Conservation (phyloP, 1,284 basidiomycete species). For the Laetiporus sulphureus region DNA sequence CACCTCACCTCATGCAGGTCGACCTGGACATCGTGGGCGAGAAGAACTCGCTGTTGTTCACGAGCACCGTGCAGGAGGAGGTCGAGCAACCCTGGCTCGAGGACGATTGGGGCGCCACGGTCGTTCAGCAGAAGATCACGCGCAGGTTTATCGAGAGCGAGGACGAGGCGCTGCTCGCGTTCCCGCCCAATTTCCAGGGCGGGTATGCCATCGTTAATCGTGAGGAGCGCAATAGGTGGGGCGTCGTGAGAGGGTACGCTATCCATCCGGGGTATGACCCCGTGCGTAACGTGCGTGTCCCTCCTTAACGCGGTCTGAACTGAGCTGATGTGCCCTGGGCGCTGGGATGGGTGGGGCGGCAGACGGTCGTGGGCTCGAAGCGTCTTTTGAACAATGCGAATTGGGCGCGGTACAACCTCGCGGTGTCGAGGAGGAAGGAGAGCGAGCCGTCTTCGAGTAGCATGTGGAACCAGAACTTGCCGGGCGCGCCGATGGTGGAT, state of each 20-base stretch:
- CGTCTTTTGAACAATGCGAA: slow-evolving; percentile 53
- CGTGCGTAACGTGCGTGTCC: slow-evolving; percentile 36
- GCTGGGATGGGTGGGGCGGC: not conserved
- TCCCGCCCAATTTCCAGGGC: slow-evolving; percentile 47
- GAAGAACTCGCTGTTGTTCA: slow-evolving; percentile 52
- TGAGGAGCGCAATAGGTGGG: slow-evolving; percentile 50
- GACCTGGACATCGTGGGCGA: slow-evolving; percentile 57
- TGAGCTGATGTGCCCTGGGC: too few relatives aligned
- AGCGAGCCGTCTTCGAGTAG: slow-evolving; percentile 48
- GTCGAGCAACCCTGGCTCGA: slow-evolving; percentile 49
- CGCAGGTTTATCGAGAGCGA: slow-evolving; percentile 47
- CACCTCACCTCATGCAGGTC: slow-evolving; percentile 28
- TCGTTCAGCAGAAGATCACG: slow-evolving; percentile 47
- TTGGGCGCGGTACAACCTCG: slow-evolving; percentile 60
- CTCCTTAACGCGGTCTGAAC: not conserved
- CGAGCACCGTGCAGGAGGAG: slow-evolving; percentile 41
- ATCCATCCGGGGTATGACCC: slow-evolving; percentile 51
- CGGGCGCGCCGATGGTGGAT: slow-evolving; percentile 50
- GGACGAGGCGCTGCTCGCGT: slow-evolving; percentile 47
- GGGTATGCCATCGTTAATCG: slow-evolving; percentile 55
- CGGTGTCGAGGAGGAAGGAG: slow-evolving; percentile 52
- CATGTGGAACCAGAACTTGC: slow-evolving; percentile 59
- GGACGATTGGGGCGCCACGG: slow-evolving; percentile 52
- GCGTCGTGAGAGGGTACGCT: slow-evolving; percentile 46
- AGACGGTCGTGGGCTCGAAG: slow-evolving; percentile 55